Evolutionary conservation across 116 monocot genomes (phyloP), one percentile per base, ranked within the genome.

Genomic region (Zostera marina): DNA sequence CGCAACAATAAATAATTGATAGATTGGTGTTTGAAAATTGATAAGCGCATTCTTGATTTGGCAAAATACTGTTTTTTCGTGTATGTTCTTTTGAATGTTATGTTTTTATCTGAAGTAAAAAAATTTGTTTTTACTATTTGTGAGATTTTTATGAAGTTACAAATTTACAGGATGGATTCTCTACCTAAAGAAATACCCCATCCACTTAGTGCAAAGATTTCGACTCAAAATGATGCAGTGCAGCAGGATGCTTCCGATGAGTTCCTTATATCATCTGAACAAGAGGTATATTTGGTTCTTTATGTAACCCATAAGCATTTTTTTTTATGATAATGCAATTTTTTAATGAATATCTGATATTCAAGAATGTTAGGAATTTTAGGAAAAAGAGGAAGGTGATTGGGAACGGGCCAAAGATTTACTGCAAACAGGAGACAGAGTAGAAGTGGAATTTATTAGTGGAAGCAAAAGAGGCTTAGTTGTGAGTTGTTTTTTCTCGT

Each of bases 401-500:
- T 96, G 94, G 94, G 78, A 58, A 52, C 69, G 51, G 44, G 71
- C 76, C 57, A 77, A 76, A 66, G 47, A 70, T 45, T 46, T 88
- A 22, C 47, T 75, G 5, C 67, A 59, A 19, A 68, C 73, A 69
- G 82, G 82, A 63, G 82, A 82, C 73, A 82, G 76, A 69, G 67
- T 61, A 66, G 77, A 85, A 67, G 94, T 88, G 12, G 82, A 96
- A 68, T 65, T 96, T 58, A 76, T 88, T 58, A 85, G 89, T 64
- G 88, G 88, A 45, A 96, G 82, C 44, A 63, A 72, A 54, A 74
- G 76, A 77, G 94, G 94, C 52, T 96, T 96, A 81, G 67, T 82
- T 77, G 94, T 96, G 70, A 81, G 92, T 76, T 53, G 32, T 56
- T 12, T 62, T 56, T 12, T 62, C 22, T 61, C 45, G 22, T 4